Percentiles rank a stretch among this genome's conserved stretches.
phyloP scores from a whole-genome alignment of 768 basidiomycete species.

The Lactifluus hygrophoroides region DNA sequence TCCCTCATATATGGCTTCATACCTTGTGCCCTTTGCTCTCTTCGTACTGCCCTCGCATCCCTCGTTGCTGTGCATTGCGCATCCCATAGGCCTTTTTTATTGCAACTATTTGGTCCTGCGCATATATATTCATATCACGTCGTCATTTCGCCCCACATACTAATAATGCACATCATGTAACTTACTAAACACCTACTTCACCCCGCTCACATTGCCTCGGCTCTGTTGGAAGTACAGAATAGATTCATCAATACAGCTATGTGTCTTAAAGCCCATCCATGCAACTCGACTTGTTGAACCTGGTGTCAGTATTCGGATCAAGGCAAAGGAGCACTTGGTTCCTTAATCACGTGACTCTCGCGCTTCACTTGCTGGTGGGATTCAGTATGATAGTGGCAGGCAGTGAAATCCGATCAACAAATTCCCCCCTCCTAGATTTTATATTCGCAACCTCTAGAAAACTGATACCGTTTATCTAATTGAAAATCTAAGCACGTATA shows the following conservation, averaged over 20 bases:
- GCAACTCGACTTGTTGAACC: no score
- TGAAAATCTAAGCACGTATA: not conserved
- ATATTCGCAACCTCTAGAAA: not conserved
- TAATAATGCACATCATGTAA: slow-evolving; percentile 5
- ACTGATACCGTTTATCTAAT: not conserved
- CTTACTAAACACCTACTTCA: not conserved
- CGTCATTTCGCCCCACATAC: not conserved
- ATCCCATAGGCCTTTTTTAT: not conserved
- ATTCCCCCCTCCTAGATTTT: not conserved
- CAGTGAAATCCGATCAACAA: not conserved
- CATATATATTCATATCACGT: not conserved
- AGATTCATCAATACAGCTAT: no score
- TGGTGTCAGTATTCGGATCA: no score
- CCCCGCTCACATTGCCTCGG: not conserved
- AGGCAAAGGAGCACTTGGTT: not conserved
- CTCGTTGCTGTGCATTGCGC: not conserved
- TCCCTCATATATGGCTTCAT: not conserved
- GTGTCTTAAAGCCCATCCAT: no score
- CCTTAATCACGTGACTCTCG: no score
- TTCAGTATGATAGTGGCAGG: no score
- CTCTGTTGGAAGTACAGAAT: not conserved
- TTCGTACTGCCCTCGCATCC: not conserved
- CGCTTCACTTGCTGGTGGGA: no score
- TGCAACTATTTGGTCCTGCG: slow-evolving; percentile 2
- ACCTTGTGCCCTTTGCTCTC: not conserved